Conservation (phyloP, 257 asterid genomes). For the Plectranthus barbatus region DNA sequence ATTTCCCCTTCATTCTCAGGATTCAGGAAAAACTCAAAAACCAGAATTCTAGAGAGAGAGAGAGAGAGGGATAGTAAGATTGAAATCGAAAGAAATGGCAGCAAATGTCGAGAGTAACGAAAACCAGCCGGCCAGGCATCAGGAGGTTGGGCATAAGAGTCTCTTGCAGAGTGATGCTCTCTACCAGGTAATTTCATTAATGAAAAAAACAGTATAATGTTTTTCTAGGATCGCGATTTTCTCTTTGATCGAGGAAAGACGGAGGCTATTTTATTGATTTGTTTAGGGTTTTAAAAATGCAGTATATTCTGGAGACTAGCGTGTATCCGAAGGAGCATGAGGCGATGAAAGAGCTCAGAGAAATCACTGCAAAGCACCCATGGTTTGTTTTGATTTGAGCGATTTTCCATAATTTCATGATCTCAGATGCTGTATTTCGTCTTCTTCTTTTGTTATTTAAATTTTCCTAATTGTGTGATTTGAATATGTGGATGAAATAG, state of each 20-base stretch:
- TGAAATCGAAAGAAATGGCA: conserved; percentile 21
- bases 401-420: too few relatives aligned
- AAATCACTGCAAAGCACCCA: conserved; percentile 90
- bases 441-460: neutral
- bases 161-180: conserved; percentile 77
- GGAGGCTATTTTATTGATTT: neutral
- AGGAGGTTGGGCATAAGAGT: conserved; percentile 85
- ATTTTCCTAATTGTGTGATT: neutral
- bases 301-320: conserved; percentile 84
- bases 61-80: neutral
- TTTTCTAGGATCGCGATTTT: neutral
- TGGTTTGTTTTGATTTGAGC: conserved; percentile 39
- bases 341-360: conserved; percentile 81
- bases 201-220: neutral
- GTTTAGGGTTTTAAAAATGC: neutral
- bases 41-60: neutral
- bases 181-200: conserved; percentile 33
- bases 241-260: neutral
- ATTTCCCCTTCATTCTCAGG: conserved; percentile 1
- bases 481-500: too few relatives aligned
- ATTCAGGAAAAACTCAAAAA: neutral
- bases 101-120: conserved; percentile 22
- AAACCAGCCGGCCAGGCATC: conserved; percentile 40
- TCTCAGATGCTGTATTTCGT: too few relatives aligned
- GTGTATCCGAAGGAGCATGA: conserved; percentile 89